Percentiles rank a stretch among this genome's conserved stretches.
Conservation (phyloP, 805 yeast genomes). For the Schwanniomyces yamadae region DNA sequence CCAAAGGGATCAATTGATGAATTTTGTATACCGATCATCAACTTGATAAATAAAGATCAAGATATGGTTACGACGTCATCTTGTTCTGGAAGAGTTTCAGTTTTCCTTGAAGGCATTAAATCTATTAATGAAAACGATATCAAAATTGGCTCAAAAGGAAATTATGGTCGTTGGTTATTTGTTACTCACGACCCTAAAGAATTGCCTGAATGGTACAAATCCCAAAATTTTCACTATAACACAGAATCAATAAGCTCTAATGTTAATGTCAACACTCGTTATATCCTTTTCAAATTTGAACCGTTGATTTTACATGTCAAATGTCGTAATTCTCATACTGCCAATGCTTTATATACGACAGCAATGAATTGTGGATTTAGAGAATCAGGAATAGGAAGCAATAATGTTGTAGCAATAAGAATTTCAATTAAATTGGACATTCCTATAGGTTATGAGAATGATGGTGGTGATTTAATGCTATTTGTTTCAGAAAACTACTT, state of each 20-base stretch:
- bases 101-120: constrained; percentile 74
- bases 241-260: constrained; percentile 5
- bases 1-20: constrained; percentile 88
- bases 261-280: constrained; percentile 36
- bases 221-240: constrained; percentile 19
- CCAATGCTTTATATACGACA: constrained; percentile 58
- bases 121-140: constrained; percentile 12
- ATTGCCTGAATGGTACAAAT: constrained; percentile 49
- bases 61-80: constrained; percentile 85
- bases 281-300: constrained; percentile 74
- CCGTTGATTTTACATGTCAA: constrained; percentile 84
- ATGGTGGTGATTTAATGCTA: constrained; percentile 25
- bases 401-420: constrained; percentile 74
- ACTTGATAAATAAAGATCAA: constrained; percentile 57
- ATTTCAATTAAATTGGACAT: constrained; percentile 71
- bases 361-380: constrained; percentile 87
- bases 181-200: constrained; percentile 64
- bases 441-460: constrained; percentile 63
- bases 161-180: constrained; percentile 80
- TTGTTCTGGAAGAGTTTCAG: constrained; percentile 84
- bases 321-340: constrained; percentile 60
- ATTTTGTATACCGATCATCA: constrained; percentile 68
- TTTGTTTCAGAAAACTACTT: constrained; percentile 57
- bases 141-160: constrained; percentile 78
- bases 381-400: constrained; percentile 82